Evolutionary conservation across 1,284 basidiomycete species (phyloP), one percentile per base, ranked within the genome.

Genomic region (Ustilago loliicola): DNA sequence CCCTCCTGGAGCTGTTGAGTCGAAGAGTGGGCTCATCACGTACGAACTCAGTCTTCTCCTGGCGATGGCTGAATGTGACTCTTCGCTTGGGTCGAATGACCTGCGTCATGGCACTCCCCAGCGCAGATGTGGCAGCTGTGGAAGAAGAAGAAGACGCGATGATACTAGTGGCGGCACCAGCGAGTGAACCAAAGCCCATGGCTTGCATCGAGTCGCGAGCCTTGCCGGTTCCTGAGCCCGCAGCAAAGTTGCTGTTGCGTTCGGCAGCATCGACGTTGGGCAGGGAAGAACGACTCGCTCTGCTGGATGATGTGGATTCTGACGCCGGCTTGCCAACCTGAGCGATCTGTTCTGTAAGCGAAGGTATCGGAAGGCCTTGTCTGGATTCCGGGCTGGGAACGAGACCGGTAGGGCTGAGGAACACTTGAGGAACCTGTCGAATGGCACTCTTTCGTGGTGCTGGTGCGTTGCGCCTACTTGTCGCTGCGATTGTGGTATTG

Each of bases 401-500:
- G 19, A 83, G 81, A 45, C 68, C 72, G 11, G 81, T 83, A 0
- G 81, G 81, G 42, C 81, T 83, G 47, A 73, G 62, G 42, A 83
- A 83, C 40, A 83, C 72, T 34, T 83, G 81, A 1, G 80, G 81
- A 17, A 79, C 79, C 29, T 77, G 66, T 54, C 78, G 75, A 52
- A 83, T 79, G 55, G 81, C 78, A 38, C 77, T 80, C 72, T 83
- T 83, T 58, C 81, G 65, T 1, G 81, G 81, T 51, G 65, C 68
- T 19, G 75, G 75, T 17, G 75, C 75, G n/a, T 77, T 77, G 5
- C 75, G 66, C 45, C 75, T 66, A 59, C 75, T 77, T 7, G 75
- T 73, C 17, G 67, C 45, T 34, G 66, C 50, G 25, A 61, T 51
- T 19, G 58, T 63, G 2, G 59, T 27, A 34, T 76, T 68, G 1